Base-by-base conservation (phyloP, 768 basidiomycete species). In the Pleurotus djamor region DNA sequence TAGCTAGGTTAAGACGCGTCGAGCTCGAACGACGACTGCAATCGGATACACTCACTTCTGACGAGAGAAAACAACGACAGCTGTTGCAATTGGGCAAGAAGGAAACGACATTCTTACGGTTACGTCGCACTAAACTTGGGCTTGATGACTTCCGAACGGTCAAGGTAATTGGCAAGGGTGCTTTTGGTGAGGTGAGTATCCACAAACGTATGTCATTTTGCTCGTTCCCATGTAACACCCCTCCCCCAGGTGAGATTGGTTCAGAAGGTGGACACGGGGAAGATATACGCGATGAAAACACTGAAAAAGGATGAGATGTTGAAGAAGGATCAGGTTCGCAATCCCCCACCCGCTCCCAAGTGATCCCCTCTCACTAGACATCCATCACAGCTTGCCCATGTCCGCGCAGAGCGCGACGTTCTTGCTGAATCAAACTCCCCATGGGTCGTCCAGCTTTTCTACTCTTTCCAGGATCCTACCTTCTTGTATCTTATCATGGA, bases 271-370 rank as follows among this genome's bases (percentile, higher is more conserved):
- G 97, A 99, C 69, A 98, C 96, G 5, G 94, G 95, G 37, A 97
- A 94, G 77, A 97, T 98, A 58, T 99, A 98, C 72, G 97, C 97
- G 14, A 97, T 99, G 96, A 98, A 98, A 76, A 92, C 94, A 21
- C 76, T 98, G 69, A 88, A 90, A 75, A 99, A 99, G 78, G 91
- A 91, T 51, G 97, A 98, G 72, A 99, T 98, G 97, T 84, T 99
- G 73, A 96, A 98, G 76, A 97, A 97, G 72, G 97, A 99, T 69
- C 96, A 99, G 81, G 96, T 91, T 41, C n/a, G 60, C 49, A 28
- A 84, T 63, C 13, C 16, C 14, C 2, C 57, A 36, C 2, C 3
- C 21, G 3, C 21, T 28, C 21, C 21, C 21, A 28, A 28, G 21
- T 28, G 21, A 28, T 28, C 21, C 21, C 21, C 21, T n/a, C 21